Base-by-base conservation (phyloP, 1,284 basidiomycete species). In the Schizopora paradoxa region DNA sequence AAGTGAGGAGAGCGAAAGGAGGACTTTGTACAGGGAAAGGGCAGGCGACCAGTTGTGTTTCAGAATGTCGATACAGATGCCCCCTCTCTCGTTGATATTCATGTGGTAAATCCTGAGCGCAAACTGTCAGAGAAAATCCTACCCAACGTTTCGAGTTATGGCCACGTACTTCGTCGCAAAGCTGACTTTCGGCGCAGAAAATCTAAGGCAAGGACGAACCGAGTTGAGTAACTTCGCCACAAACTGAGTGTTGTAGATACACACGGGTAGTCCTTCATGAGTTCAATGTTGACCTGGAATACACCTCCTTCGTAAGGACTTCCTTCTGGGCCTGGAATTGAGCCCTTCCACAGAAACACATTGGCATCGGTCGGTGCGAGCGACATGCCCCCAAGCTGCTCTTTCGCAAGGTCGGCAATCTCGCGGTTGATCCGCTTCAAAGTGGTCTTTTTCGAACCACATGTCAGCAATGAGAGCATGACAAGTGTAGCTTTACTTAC, bases 41-140 rank as follows among this genome's bases (percentile, higher is more conserved):
- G 91, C 91, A 2, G 91, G 91, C 0, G 89, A 91, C 91, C 91
- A 94, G 55, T 88, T 86, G 56, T 79, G 76, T 66, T 94, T 92
- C 51, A 93, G 74, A 38, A 92, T 86, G 64, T 93, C 82, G 53
- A 85, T 84, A 58, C 84, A 86, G 42, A 87, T 78, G 53, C 70
- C 73, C 35, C 83, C 83, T 41, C 76, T 74, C 43, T 86, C 82
- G 45, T 84, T 84, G 47, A 94, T 88, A 60, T 94, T 94, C 85
- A 92, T 93, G 59, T 94, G 91, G 60, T 93, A 93, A 61, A 93
- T 90, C 58, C 87, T 90, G 34, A 18, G 16, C 14, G n/a, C 16
- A 29, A 5, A n/a, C 13, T 7, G n/a, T n/a, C n/a, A n/a, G n/a
- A n/a, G n/a, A n/a, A n/a, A n/a, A n/a, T n/a, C n/a, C n/a, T n/a